Percentiles rank a stretch among this genome's conserved stretches.
Evolutionary conservation across 148 eudicot species (phyloP).

Genomic region (Salicornia ramosissima): DNA sequence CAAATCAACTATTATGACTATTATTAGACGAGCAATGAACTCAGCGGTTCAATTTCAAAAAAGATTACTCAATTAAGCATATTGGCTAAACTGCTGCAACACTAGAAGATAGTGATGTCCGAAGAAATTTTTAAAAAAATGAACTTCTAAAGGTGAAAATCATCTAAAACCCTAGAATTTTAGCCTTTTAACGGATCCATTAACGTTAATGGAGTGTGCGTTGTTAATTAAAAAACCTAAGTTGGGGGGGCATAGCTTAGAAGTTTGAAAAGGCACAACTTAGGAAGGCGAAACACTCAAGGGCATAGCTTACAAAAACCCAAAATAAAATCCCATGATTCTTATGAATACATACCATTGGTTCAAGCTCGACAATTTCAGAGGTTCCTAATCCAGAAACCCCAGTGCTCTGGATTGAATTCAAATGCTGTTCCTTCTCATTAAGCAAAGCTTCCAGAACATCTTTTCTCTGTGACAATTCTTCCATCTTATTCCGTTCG

Average conservation of each 20-base stretch:
- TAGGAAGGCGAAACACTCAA: no score
- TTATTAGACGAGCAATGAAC: not conserved
- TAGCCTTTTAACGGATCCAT: no score
- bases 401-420: conserved; percentile 37
- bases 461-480: conserved; percentile 48
- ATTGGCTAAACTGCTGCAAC: not conserved
- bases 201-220: no score
- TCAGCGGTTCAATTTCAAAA: not conserved
- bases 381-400: conserved; percentile 47
- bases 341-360: conserved; percentile 49
- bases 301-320: no score
- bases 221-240: no score
- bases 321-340: not conserved
- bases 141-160: no score
- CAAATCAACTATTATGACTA: not conserved
- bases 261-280: no score
- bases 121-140: no score
- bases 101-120: not conserved
- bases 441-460: conserved; percentile 56
- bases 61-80: not conserved
- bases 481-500: conserved; percentile 67
- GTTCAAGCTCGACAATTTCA: conserved; percentile 83
- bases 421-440: conserved; percentile 57
- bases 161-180: no score
- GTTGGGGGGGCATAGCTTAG: no score